phyloP scores from a whole-genome alignment of 345 rosid genomes.

The Arabidopsis thaliana region TAIR10.1 NC_003071.7:9081001-9081500 shows the following conservation, averaged over 20 bases:
- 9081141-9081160: neutral
- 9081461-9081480: conserved; percentile 95
- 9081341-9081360: conserved; percentile 89
- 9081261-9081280: neutral
- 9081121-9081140: conserved; percentile 69
- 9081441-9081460: conserved; percentile 76
- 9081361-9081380: conserved; percentile 88
- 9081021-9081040: conserved; percentile 89
- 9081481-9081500: conserved; percentile 78
- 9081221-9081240: neutral
- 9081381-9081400: conserved; percentile 89
- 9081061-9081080: conserved; percentile 89
- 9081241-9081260: neutral
- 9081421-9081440: conserved; percentile 86
- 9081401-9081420: conserved; percentile 95
- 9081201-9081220: neutral
- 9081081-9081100: conserved; percentile 86
- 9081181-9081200: neutral
- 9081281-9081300: neutral
- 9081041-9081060: conserved; percentile 92
- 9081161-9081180: neutral
- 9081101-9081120: conserved; percentile 87
- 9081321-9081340: conserved; percentile 56
- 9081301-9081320: neutral
- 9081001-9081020: conserved; percentile 80